A percentile compares a stretch with the other conserved stretches of the same genome.
These are phyloP conservation scores for Talaromyces islandicus DNA, from an alignment of 2,329 filamentous ascomycete genomes.

Conservation along the genomic window DNA sequence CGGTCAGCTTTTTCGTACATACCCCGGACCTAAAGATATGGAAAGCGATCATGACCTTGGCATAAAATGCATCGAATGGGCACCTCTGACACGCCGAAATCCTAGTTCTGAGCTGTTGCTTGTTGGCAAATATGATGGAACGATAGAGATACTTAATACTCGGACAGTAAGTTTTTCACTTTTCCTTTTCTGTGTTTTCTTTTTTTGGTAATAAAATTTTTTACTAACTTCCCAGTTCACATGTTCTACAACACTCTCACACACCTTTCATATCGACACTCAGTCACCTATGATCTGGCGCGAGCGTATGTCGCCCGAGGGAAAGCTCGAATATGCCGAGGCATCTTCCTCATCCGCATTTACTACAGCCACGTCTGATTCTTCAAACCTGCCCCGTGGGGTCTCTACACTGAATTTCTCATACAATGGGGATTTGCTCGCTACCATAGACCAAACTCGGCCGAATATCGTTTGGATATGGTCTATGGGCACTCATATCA, in stretches of 20 bases:
- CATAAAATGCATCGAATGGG: slow-evolving; percentile 49
- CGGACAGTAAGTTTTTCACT: slow-evolving; percentile 35
- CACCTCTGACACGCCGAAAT: slow-evolving; percentile 26
- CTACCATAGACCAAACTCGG: slow-evolving; percentile 33
- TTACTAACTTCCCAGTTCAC: slow-evolving; percentile 22
- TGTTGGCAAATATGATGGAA: slow-evolving; percentile 46
- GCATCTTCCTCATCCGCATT: slow-evolving; percentile 31
- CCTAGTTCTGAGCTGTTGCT: slow-evolving; percentile 37
- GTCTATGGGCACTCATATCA: slow-evolving; percentile 25
- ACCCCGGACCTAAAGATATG: slow-evolving; percentile 34
- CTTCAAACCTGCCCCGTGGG: slow-evolving; percentile 25
- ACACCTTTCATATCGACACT: slow-evolving; percentile 26
- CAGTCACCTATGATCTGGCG: slow-evolving; percentile 29
- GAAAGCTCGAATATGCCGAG: slow-evolving; percentile 27
- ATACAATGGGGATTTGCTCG: slow-evolving; percentile 28
- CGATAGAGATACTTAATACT: slow-evolving; percentile 42
- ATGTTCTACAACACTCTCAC: slow-evolving; percentile 28
- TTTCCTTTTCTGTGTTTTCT: no score
- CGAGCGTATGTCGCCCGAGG: slow-evolving; percentile 23
- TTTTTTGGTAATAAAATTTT: background rate
- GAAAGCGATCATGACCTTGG: slow-evolving; percentile 41
- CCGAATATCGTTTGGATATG: slow-evolving; percentile 43
- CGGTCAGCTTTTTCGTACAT: slow-evolving; percentile 52
- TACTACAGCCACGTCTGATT: slow-evolving; percentile 19
- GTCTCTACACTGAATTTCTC: slow-evolving; percentile 37